Evolutionary conservation across 2,329 filamentous ascomycete genomes (phyloP).

Genomic region (Coniochaeta ligniaria): DNA sequence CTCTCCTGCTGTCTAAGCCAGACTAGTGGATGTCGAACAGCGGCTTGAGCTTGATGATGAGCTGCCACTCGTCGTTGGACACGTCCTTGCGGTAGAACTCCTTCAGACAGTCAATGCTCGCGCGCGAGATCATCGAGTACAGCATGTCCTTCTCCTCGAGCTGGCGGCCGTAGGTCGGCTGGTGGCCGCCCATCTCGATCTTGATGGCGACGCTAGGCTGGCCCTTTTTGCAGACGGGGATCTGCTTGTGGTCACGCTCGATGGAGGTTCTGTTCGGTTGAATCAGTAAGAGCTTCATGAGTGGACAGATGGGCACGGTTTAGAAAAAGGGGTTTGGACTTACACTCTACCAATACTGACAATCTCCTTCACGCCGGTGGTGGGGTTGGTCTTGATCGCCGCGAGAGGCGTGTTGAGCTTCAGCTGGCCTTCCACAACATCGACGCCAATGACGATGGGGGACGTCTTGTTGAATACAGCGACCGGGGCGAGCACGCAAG

Average conservation of each 20-base stretch:
- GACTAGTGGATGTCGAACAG: conserved; percentile 76
- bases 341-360: conserved; percentile 87
- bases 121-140: conserved; percentile 80
- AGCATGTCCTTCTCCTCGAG: conserved; percentile 85
- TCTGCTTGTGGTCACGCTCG: conserved; percentile 94
- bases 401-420: conserved; percentile 85
- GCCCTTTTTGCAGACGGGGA: conserved; percentile 87
- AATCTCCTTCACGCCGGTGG: conserved; percentile 76
- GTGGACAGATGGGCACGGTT: too few species aligned
- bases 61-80: conserved; percentile 83
- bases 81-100: conserved; percentile 89
- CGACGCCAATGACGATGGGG: conserved; percentile 91
- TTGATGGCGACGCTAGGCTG: conserved; percentile 97
- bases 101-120: conserved; percentile 91
- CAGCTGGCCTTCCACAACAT: conserved; percentile 86
- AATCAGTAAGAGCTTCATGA: background rate
- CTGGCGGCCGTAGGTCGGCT: conserved; percentile 91
- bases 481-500: conserved; percentile 81
- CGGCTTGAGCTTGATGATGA: conserved; percentile 93
- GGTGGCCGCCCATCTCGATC: conserved; percentile 86
- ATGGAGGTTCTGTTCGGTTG: conserved; percentile 67
- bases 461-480: conserved; percentile 98
- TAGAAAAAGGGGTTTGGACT: conserved; percentile 31
- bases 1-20: background rate
- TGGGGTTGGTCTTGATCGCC: conserved; percentile 73